Conservation (phyloP, 2,329 filamentous ascomycete genomes). For the Diplodia sapinea region DNA sequence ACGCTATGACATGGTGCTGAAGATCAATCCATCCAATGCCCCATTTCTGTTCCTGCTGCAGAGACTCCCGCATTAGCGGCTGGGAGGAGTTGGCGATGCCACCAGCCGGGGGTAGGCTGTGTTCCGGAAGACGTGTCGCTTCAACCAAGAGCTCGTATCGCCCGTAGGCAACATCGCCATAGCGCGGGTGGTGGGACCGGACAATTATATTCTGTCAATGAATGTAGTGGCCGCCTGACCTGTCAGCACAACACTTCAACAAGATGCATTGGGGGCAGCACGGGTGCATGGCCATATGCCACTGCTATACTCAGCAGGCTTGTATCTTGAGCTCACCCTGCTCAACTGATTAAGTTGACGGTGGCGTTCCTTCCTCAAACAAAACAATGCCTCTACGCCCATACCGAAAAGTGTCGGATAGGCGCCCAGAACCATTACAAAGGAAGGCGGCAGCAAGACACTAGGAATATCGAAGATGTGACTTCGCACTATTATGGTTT, state of each 20-base stretch:
- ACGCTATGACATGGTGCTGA: not conserved
- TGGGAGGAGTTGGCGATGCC: not conserved
- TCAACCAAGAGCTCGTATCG: not conserved
- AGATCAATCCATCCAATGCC: not conserved
- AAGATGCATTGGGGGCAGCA: not conserved
- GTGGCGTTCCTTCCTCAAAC: too few species aligned
- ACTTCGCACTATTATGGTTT: too few species aligned
- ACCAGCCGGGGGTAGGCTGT: not conserved
- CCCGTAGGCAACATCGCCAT: not conserved
- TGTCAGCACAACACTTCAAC: not conserved
- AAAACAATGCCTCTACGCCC: too few species aligned
- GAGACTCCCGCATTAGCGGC: not conserved
- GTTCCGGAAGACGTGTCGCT: not conserved
- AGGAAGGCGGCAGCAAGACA: too few species aligned
- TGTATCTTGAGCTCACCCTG: too few species aligned
- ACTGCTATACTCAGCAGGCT: not conserved
- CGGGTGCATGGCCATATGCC: not conserved
- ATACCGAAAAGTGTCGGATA: too few species aligned
- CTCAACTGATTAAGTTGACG: too few species aligned
- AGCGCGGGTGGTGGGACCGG: not conserved
- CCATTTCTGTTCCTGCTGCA: not conserved
- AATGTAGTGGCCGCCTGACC: not conserved
- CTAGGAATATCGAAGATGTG: too few species aligned
- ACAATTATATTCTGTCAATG: not conserved
- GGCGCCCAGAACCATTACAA: too few species aligned